Evolutionary conservation across 2,329 filamentous ascomycete species (phyloP).

Genomic region (Hypoxylon sp.): DNA sequence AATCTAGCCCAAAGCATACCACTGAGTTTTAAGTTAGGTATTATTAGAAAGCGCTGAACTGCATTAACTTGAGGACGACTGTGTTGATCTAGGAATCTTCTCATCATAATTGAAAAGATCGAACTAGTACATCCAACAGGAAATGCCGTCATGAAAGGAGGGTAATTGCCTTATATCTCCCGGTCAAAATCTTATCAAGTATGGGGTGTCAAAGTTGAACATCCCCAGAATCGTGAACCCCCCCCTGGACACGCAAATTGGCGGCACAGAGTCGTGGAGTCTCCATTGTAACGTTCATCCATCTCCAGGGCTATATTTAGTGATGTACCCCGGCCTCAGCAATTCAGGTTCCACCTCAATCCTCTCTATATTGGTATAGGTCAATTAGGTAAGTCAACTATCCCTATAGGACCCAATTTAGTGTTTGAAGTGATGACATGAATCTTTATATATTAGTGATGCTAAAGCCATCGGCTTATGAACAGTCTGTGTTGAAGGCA

Average conservation of each 20-base stretch:
- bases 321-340: background rate
- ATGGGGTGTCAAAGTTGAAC: background rate
- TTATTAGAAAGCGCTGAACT: background rate
- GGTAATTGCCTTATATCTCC: background rate
- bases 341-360: background rate
- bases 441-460: background rate
- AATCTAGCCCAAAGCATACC: background rate
- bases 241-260: background rate
- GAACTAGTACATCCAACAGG: background rate
- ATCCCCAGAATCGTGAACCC: background rate
- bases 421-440: background rate
- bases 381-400: background rate
- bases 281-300: background rate
- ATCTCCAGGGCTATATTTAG: background rate
- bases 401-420: background rate
- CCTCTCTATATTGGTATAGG: background rate
- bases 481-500: background rate
- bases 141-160: constrained; percentile 1
- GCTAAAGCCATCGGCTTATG: background rate
- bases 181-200: background rate
- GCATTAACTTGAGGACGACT: background rate
- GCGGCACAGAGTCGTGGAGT: background rate
- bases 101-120: background rate
- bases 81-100: background rate
- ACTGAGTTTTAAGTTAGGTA: background rate